Percentiles rank a stretch among this genome's conserved stretches.
These are phyloP conservation scores for Psilocybe azurescens DNA, from an alignment of 768 basidiomycete genomes.

Conservation along the genomic window DNA sequence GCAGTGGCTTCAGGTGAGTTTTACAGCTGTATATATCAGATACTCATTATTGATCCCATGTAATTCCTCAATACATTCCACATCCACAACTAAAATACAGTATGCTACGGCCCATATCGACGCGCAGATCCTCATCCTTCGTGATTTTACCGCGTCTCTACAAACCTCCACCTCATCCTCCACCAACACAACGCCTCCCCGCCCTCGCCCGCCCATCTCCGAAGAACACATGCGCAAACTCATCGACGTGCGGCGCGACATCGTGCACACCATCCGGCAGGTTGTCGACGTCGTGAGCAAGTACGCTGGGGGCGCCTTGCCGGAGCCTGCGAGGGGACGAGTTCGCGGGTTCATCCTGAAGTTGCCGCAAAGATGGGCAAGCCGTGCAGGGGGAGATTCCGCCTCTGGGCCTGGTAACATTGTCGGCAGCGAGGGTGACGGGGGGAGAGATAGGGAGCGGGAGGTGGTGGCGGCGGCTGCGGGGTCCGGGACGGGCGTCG, in stretches of 20 bases:
- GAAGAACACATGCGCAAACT: slow-evolving; percentile 58
- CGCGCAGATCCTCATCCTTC: slow-evolving; percentile 82
- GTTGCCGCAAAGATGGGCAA: slow-evolving; percentile 26
- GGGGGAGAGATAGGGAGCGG: not conserved
- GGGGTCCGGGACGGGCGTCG: slow-evolving; percentile 35
- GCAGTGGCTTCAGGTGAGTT: slow-evolving; percentile 82
- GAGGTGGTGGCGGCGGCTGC: slow-evolving; percentile 42
- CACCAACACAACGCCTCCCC: not conserved
- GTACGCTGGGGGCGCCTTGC: slow-evolving; percentile 86
- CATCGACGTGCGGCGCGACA: slow-evolving; percentile 74
- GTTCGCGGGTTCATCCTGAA: slow-evolving; percentile 27
- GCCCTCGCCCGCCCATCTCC: slow-evolving; percentile 22
- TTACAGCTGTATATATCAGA: not conserved
- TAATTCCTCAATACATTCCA: too few species aligned
- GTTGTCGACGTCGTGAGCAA: slow-evolving; percentile 88
- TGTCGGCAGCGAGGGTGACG: not conserved
- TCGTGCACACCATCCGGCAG: slow-evolving; percentile 88
- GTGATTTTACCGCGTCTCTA: slow-evolving; percentile 80
- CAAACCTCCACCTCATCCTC: slow-evolving; percentile 43
- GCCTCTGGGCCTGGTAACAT: not conserved
- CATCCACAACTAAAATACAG: slow-evolving; percentile 37
- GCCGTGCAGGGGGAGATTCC: slow-evolving; percentile 10
- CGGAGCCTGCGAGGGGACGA: slow-evolving; percentile 57
- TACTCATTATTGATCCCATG: not conserved
- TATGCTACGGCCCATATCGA: slow-evolving; percentile 90